These are phyloP conservation scores for Candida gigantensis DNA, from an alignment of 1,139 yeast genomes.

Conservation along the genomic window DNA sequence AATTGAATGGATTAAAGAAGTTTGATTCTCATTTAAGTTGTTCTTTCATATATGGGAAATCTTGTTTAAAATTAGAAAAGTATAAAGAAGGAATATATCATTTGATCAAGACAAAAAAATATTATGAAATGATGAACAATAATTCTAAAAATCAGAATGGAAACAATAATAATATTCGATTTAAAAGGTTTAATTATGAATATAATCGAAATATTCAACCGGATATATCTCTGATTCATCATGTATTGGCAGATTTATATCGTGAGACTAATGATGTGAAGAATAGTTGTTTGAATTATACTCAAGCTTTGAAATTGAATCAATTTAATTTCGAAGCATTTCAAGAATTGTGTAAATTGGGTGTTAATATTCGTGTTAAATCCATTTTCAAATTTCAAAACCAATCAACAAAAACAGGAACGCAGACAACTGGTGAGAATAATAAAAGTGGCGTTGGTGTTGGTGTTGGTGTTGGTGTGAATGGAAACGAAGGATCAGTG, in stretches of 20 bases:
- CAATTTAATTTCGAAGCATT: slow-evolving; percentile 89
- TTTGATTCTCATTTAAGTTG: slow-evolving; percentile 63
- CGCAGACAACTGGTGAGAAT: too few species aligned
- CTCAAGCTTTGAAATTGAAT: slow-evolving; percentile 67
- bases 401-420: too few species aligned
- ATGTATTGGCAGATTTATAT: slow-evolving; percentile 72
- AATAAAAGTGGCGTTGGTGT: too few species aligned
- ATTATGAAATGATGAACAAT: slow-evolving; percentile 67
- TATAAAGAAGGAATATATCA: slow-evolving; percentile 67
- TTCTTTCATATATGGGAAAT: slow-evolving; percentile 64
- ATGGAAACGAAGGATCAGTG: slow-evolving; percentile 1
- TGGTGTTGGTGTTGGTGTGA: too few species aligned
- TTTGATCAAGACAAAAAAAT: slow-evolving; percentile 35
- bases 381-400: slow-evolving; percentile 50
- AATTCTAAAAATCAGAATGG: neutral
- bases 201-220: slow-evolving; percentile 47
- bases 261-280: slow-evolving; percentile 57
- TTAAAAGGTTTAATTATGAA: slow-evolving; percentile 36
- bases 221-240: slow-evolving; percentile 64
- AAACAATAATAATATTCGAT: slow-evolving; percentile 14
- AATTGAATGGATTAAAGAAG: slow-evolving; percentile 45
- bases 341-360: slow-evolving; percentile 71
- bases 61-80: slow-evolving; percentile 58
- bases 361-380: slow-evolving; percentile 65
- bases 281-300: slow-evolving; percentile 66